Conservation (phyloP, 331 rosid species). For the Stylosanthes scabra region DNA sequence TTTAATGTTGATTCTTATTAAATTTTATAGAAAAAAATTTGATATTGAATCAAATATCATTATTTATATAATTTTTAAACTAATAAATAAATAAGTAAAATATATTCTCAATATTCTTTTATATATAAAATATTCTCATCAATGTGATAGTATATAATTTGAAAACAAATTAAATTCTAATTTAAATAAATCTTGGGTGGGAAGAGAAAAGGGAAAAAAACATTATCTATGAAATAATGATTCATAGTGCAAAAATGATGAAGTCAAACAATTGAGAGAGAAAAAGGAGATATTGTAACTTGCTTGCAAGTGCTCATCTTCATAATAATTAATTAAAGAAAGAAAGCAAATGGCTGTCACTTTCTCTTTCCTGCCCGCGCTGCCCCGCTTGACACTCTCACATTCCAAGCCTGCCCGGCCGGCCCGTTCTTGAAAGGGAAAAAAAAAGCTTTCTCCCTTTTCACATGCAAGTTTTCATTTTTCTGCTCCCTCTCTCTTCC, state of each 20-base stretch:
- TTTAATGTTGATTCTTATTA: too few species aligned
- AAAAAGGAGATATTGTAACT: slow-evolving; percentile 34
- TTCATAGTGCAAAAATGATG: slow-evolving; percentile 24
- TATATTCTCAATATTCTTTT: too few species aligned
- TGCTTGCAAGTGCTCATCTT: slow-evolving; percentile 40
- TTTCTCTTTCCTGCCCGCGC: slow-evolving; percentile 58
- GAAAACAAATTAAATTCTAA: too few species aligned
- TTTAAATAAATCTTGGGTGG: not conserved
- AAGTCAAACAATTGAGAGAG: slow-evolving; percentile 50
- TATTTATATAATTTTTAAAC: too few species aligned
- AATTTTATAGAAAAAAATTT: too few species aligned
- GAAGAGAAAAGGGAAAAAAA: slow-evolving; percentile 9
- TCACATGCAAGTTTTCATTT: slow-evolving; percentile 47
- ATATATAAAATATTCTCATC: too few species aligned
- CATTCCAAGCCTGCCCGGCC: slow-evolving; percentile 47
- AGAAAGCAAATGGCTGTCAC: slow-evolving; percentile 51
- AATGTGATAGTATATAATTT: too few species aligned
- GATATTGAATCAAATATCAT: too few species aligned
- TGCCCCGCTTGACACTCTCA: slow-evolving; percentile 43
- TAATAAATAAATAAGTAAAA: too few species aligned
- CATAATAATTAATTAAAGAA: slow-evolving; percentile 6
- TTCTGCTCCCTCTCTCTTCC: slow-evolving; percentile 47
- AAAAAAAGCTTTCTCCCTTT: slow-evolving; percentile 39
- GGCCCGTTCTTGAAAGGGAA: slow-evolving; percentile 46
- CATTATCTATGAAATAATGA: slow-evolving; percentile 43